Base-by-base conservation (phyloP, 495 filamentous ascomycete genomes). In the Trichocladium uniseriatum region DNA sequence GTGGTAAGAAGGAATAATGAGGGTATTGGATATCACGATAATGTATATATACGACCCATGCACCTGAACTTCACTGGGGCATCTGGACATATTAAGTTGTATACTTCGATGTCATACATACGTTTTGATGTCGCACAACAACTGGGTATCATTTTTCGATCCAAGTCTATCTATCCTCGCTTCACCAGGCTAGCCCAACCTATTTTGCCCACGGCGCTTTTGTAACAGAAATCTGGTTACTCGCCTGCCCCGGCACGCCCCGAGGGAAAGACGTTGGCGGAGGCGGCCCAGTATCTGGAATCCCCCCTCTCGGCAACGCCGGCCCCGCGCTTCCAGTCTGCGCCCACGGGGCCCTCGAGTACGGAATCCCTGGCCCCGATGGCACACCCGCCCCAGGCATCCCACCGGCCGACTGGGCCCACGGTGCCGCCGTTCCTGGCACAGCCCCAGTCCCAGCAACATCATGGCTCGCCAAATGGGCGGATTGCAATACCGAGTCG, bases 391-490 rank as follows among this genome's bases (percentile, higher is more conserved):
- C 48, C 6, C 55, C 52, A 15, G 69, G 57, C 63, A 64, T 65
- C 20, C 43, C 50, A 29, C 53, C 60, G 13, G 64, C 52, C 24
- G 41, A 29, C n/a, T 68, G 61, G 13, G 64, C 62, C 70, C 70
- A 74, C 3, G 66, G 69, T 6, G 67, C 69, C 19, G 58, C 61
- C 27, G 64, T 73, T 14, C 63, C 63, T 19, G 38, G 37, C 24
- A 3, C 49, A 13, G 44, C 42, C 3, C 53, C 45, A 27, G 29
- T 8, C 7, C 38, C 51, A 22, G 42, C 29, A 38, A 54, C 29
- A 15, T 62, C 81, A 53, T 83, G 81, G 49, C 74, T 82, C 16
- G 70, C 61, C 43, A 78, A 69, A 58, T 90, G 82, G 0, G 78
- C 63, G 14, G 75, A 73, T 8, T 67, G 51, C 14, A 63, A 60